Base-by-base conservation (phyloP, 306 rosid genomes). In the Vicia sativa region DNA sequence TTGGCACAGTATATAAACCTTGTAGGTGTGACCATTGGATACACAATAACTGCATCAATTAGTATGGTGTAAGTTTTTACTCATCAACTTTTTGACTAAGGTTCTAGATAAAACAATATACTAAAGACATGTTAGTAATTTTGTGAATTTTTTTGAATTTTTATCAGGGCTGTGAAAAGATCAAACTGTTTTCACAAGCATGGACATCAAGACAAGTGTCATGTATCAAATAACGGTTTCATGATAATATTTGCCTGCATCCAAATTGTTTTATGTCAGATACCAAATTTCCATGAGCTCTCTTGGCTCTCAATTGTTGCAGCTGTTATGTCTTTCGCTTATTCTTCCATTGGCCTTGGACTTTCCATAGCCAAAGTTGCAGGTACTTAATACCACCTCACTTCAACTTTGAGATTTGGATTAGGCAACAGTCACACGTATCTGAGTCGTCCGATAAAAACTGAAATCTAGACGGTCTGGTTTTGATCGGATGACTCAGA, bases 241-340 rank as follows among this genome's bases (percentile, higher is more conserved):
- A 93, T 93, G 97, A 76, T 89, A 11, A 60, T 87, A 28, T 93
- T 87, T 71, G 96, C 92, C 0, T 65, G 83, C 83, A 80, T 93
- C 56, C 96, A 93, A 71, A 55, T 90, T 3, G 26, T 93, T 0
- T 90, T 93, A 1, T 85, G 97, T 67, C 99, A 93, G 70, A 90
- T 93, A 26, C 97, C 87, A 0, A 83, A 93, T 81, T 90, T 93
- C 56, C 85, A 81, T 35, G 88, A 93, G 75, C 95, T 93, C 71
- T 90, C 96, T 0, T 93, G 90, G 90, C 97, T 93, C 62, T 93
- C 99, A 5, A 88, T 93, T 49, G 74, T 93, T 11, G 99, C 99
- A 15, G 99, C 99, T 8, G n/a, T 93, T 16, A 93, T 93, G 99
- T 95, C 99, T 43, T 95, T 95, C 39, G 84, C 99, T 28, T 95